Percentiles rank a stretch among this genome's conserved stretches.
Evolutionary conservation across 1,284 basidiomycete species (phyloP).

Genomic region (Sanghuangporus sanghuang): DNA sequence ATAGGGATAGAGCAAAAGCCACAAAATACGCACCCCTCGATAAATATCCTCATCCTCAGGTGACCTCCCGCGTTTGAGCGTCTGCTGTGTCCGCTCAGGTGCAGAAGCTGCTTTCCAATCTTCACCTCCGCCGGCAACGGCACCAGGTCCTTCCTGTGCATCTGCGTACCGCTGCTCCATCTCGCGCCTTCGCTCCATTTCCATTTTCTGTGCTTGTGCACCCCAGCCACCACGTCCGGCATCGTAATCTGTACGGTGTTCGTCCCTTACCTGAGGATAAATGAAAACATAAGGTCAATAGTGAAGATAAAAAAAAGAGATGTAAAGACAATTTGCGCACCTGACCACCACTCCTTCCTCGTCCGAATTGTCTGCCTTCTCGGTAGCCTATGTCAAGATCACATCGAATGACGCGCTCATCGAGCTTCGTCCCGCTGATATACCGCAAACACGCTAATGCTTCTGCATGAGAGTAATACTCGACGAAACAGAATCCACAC

Average conservation of each 20-base stretch:
- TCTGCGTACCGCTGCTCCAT: constrained; percentile 87
- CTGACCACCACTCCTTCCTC: constrained; percentile 96
- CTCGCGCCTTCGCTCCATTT: constrained; percentile 75
- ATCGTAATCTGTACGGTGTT: constrained; percentile 97
- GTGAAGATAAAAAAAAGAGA: background rate
- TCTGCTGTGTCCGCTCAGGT: constrained; percentile 27
- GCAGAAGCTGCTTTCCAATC: constrained; percentile 66
- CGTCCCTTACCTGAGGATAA: constrained; percentile 64
- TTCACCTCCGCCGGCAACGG: constrained; percentile 79
- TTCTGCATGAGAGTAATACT: constrained; percentile 95
- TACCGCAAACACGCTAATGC: constrained; percentile 92
- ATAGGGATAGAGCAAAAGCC: background rate
- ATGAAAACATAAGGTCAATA: background rate
- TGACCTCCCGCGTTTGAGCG: constrained; percentile 62
- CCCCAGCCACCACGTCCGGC: constrained; percentile 97
- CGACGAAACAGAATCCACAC: constrained; percentile 99
- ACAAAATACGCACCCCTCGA: constrained; percentile 43
- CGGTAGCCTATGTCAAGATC: constrained; percentile 98
- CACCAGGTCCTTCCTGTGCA: constrained; percentile 71
- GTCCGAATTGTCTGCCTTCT: constrained; percentile 95
- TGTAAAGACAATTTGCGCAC: constrained; percentile 31
- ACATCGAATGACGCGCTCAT: constrained; percentile 97
- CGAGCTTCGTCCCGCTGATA: constrained; percentile 96
- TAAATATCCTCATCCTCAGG: constrained; percentile 62
- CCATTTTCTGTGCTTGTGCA: constrained; percentile 73